Base-by-base conservation (phyloP, 2,329 filamentous ascomycete species). In the Fusarium mexicanum region DNA sequence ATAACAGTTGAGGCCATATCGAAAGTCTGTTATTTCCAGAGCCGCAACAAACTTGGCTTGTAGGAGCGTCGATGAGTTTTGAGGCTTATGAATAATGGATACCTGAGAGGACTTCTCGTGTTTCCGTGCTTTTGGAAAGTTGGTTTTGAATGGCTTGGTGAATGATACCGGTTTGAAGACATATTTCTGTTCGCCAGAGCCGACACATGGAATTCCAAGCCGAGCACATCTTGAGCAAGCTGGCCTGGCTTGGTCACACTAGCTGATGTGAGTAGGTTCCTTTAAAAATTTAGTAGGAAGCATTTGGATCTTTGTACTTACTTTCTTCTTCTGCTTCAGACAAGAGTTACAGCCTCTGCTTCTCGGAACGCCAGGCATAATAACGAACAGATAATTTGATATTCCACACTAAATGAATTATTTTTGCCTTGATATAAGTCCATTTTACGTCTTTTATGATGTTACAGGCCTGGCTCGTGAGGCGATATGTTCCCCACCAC, bases 291-390 rank as follows among this genome's bases (percentile, higher is more conserved):
- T 18, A 24, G 10, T 20, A 9, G 10, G 3, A 29, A 17, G 18
- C 0, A 6, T 13, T 22, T n/a, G 20, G 14, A n/a, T 8, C n/a
- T 16, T 9, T 22, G 18, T 29, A 47, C 72, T 18, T 77, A 86
- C 87, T 83, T 87, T 88, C 79, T 88, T 88, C 83, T 88, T 88
- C 71, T 87, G 85, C 67, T 82, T 85, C 40, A 85, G 83, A 74
- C 86, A 88, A 20, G 80, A 84, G 44, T 87, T 84, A 67, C 87
- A 88, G 31, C 85, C 87, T 69, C 83, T 82, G 51, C 85, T 84
- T 9, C 83, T 84, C 12, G 87, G 87, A 16, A 88, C 87, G 18
- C 87, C 87, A 0, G 86, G 85, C 87, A 88, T 88, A 3, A 46
- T 48, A 14, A 26, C 3, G 7, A 48, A 29, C 18, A 11, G 6